Conservation (phyloP, 2,329 filamentous ascomycete species). For the Scortechinia acanthostroma region DNA sequence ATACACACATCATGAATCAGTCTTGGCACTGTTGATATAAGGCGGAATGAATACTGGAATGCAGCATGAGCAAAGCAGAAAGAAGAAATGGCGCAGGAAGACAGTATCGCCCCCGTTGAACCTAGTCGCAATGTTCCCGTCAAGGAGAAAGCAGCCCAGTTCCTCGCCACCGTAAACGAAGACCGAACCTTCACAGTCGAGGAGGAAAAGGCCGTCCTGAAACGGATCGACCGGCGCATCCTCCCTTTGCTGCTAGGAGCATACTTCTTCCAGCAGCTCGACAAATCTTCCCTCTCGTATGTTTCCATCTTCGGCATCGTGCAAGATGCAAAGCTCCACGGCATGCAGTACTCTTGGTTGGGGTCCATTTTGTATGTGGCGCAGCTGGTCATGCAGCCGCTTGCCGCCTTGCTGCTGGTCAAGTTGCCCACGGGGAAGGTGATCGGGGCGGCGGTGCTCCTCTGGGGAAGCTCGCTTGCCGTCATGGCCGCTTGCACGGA, state of each 20-base stretch:
- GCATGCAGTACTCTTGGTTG: slow-evolving; percentile 38
- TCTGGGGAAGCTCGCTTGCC: background rate
- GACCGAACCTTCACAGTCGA: slow-evolving; percentile 32
- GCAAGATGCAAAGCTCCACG: slow-evolving; percentile 32
- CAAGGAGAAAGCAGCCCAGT: slow-evolving; percentile 33
- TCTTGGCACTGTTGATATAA: no score
- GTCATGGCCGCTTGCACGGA: slow-evolving; percentile 24
- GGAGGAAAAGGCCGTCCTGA: slow-evolving; percentile 36
- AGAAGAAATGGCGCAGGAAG: slow-evolving; percentile 1
- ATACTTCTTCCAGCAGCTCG: slow-evolving; percentile 47
- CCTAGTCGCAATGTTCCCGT: slow-evolving; percentile 1
- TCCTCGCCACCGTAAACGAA: slow-evolving; percentile 27
- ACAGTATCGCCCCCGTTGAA: slow-evolving; percentile 13
- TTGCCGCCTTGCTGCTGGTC: slow-evolving; percentile 37
- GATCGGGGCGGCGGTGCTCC: no score
- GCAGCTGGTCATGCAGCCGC: slow-evolving; percentile 33
- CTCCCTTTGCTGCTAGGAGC: slow-evolving; percentile 41
- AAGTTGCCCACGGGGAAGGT: slow-evolving; percentile 42
- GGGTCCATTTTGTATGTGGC: slow-evolving; percentile 34
- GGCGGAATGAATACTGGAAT: no score
- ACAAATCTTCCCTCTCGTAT: slow-evolving; percentile 40
- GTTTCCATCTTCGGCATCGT: slow-evolving; percentile 35
- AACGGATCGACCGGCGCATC: slow-evolving; percentile 37
- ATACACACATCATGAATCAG: no score
- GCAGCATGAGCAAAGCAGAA: background rate